Conservation (phyloP, 805 yeast genomes). For the Starmerella sirachaensis region DNA sequence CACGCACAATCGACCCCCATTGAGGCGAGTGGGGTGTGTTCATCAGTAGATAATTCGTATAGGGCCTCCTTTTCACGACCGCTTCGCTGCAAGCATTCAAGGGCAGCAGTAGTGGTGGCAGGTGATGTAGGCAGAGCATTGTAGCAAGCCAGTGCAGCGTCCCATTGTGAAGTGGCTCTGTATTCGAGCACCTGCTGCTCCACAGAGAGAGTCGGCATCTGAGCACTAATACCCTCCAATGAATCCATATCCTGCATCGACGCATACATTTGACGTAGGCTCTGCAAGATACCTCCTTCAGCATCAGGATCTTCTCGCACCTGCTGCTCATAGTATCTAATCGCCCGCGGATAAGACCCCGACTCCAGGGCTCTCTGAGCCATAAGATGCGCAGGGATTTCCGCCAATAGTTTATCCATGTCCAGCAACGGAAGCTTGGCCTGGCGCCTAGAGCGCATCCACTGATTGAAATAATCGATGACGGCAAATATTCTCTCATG, state of each 20-base stretch:
- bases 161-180: conserved; percentile 78
- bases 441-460: conserved; percentile 35
- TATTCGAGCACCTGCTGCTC: conserved; percentile 70
- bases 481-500: conserved; percentile 66
- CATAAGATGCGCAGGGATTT: conserved; percentile 52
- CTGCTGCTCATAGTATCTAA: conserved; percentile 72
- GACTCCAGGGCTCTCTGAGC: conserved; percentile 75
- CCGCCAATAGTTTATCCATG: conserved; percentile 13
- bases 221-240: conserved; percentile 69
- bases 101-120: conserved; percentile 34
- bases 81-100: conserved; percentile 64
- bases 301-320: conserved; percentile 33
- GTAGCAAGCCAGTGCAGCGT: conserved; percentile 74
- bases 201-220: conserved; percentile 50
- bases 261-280: conserved; percentile 68
- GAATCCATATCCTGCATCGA: conserved; percentile 83
- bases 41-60: conserved; percentile 32
- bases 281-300: conserved; percentile 22
- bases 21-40: conserved; percentile 29
- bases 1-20: conserved; percentile 70
- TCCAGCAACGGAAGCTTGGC: conserved; percentile 12
- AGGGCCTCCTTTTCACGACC: conserved; percentile 61
- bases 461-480: conserved; percentile 71
- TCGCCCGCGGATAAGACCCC: conserved; percentile 75
- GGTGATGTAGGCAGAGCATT: conserved; percentile 37